Percentiles rank a stretch among this genome's conserved stretches.
Conservation (phyloP, 441 rosid species). For the Adansonia madagascariensis region DNA sequence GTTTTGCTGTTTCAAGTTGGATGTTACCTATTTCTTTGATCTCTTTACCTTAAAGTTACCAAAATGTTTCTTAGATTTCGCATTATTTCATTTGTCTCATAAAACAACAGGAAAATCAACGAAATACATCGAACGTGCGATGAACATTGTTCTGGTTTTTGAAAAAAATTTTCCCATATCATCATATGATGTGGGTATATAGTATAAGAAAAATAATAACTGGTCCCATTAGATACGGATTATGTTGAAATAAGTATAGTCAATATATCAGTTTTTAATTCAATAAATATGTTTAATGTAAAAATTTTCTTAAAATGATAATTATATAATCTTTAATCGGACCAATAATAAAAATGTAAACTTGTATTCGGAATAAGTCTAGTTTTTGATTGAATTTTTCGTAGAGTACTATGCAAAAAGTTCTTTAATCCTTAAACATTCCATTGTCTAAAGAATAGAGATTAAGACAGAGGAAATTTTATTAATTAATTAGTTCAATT, state of each 20-base stretch:
- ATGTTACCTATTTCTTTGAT: neutral
- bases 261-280: no score
- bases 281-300: no score
- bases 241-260: no score
- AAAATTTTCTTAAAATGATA: no score
- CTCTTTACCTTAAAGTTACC: neutral
- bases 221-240: no score
- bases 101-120: neutral
- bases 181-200: neutral
- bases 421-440: neutral
- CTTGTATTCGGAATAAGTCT: neutral
- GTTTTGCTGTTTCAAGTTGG: neutral
- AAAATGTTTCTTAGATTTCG: conserved; percentile 2
- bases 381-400: neutral
- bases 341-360: no score
- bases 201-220: neutral
- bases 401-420: neutral
- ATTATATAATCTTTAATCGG: no score
- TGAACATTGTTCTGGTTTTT: neutral
- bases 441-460: neutral
- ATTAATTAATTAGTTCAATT: no score
- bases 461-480: neutral
- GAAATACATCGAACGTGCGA: neutral
- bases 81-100: neutral
- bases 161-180: neutral